These are phyloP conservation scores for Fonsecaea monophora DNA, from an alignment of 2,329 filamentous ascomycete genomes.

Conservation along the genomic window DNA sequence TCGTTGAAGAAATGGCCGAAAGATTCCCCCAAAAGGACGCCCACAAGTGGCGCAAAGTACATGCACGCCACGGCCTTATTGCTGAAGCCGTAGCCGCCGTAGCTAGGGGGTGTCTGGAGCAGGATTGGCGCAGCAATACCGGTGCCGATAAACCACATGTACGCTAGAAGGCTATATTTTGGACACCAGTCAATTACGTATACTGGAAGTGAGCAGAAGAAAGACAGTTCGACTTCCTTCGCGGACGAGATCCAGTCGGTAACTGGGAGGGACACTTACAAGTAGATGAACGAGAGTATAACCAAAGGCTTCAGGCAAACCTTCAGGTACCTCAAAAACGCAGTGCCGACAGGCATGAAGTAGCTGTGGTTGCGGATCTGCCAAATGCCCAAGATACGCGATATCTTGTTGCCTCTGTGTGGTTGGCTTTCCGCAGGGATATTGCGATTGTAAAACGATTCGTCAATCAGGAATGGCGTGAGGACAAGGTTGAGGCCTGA, in stretches of 20 bases:
- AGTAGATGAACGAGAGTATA: slow-evolving; percentile 47
- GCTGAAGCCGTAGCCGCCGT: slow-evolving; percentile 55
- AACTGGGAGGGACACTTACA: slow-evolving; percentile 35
- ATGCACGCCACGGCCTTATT: slow-evolving; percentile 59
- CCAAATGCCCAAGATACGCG: slow-evolving; percentile 41
- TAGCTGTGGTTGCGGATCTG: slow-evolving; percentile 28
- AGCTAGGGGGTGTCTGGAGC: slow-evolving; percentile 49
- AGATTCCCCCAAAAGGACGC: slow-evolving; percentile 59
- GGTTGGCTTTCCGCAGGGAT: slow-evolving; percentile 33
- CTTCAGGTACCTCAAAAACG: slow-evolving; percentile 44
- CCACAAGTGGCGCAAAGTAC: slow-evolving; percentile 65
- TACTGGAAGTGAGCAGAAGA: too few relatives aligned
- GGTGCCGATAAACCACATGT: slow-evolving; percentile 55
- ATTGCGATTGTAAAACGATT: slow-evolving; percentile 48
- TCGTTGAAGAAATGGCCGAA: slow-evolving; percentile 65
- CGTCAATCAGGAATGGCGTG: slow-evolving; percentile 45
- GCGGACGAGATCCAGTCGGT: too few relatives aligned
- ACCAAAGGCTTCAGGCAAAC: slow-evolving; percentile 49
- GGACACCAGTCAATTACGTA: too few relatives aligned
- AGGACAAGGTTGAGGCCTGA: slow-evolving; percentile 40
- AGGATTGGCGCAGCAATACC: slow-evolving; percentile 63
- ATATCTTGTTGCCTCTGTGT: slow-evolving; percentile 36
- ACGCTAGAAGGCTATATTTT: too few relatives aligned
- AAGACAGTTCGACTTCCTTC: too few relatives aligned
- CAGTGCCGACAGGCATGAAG: slow-evolving; percentile 43